A percentile compares a stretch with the other conserved stretches of the same genome.
Conservation (phyloP, 2,329 filamentous ascomycete species). For the Sporothrix globosa region DNA sequence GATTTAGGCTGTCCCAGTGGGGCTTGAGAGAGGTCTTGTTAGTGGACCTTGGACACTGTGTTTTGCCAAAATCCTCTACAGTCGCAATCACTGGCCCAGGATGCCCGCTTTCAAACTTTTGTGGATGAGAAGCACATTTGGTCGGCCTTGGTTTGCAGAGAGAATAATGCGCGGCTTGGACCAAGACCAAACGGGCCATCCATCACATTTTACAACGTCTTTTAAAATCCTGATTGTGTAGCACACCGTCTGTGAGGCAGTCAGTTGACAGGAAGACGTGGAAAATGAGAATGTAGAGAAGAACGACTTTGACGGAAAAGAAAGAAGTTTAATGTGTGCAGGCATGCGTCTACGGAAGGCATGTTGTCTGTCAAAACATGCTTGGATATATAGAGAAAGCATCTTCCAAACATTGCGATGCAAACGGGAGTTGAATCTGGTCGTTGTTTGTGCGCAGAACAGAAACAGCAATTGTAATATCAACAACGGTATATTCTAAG, state of each 20-base stretch:
- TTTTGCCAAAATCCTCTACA: background rate
- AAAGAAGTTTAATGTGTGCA: background rate
- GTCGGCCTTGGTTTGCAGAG: background rate
- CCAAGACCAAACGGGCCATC: background rate
- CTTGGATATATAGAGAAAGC: conserved; percentile 13
- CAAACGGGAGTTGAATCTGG: background rate
- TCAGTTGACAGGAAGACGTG: conserved; percentile 4
- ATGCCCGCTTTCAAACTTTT: background rate
- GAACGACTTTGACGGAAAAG: background rate
- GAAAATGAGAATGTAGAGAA: too few relatives aligned
- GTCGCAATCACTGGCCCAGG: conserved; percentile 8
- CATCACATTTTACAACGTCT: conserved; percentile 10
- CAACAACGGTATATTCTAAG: background rate
- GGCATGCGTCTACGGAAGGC: background rate
- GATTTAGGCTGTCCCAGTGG: background rate
- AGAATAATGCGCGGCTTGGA: background rate
- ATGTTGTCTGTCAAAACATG: too few relatives aligned
- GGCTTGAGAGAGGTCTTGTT: background rate
- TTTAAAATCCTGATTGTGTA: background rate
- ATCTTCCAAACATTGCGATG: background rate
- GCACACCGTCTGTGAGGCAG: background rate
- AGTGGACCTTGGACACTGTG: conserved; percentile 4
- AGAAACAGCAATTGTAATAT: too few relatives aligned
- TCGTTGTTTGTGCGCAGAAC: background rate
- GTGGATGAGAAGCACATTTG: background rate